Evolutionary conservation across 768 basidiomycete species (phyloP), one percentile per base, ranked within the genome.

Genomic region (Bullera alba): DNA sequence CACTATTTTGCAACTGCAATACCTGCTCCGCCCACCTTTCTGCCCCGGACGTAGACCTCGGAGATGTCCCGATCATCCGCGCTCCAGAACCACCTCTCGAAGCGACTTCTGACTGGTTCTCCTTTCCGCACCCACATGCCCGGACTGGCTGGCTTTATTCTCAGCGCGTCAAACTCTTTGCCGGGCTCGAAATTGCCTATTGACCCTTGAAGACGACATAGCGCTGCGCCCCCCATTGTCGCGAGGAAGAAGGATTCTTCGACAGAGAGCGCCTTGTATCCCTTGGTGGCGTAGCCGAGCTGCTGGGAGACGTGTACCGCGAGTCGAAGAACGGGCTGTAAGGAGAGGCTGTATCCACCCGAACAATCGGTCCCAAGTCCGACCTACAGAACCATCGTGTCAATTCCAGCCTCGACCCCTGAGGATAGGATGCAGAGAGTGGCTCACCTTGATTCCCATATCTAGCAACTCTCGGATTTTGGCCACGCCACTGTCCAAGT

Each of bases 311-410:
- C 82, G 42, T 84, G 79, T 5, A 68, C 69, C 16, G 75, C 86
- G 81, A 36, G 85, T 79, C 74, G 86, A 6, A 72, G 79, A 68
- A 83, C 84, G 42, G 58, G 42, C 53, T 95, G 76, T 52, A 96
- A 85, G 4, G 89, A 92, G 2, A 83, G 77, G 8, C 80, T 81
- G 71, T 81, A 87, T 3, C 93, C 92, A 10, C 93, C 93, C 1
- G 88, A 85, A 47, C 69, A 70, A 67, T 93, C 90, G 45, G 92
- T 92, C 2, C 93, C 93, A n/a, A 97, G 76, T 16, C 90, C 89
- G 54, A 96, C 87, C 89, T 91, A 53, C 29, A 38, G 23, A 26
- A 42, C 42, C 19, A 41, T 25, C 32, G 25, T 30, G 30, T 17
- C 22, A 19, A 37, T 8, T 26, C 15, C 17, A 14, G 37, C 46